phyloP scores from a whole-genome alignment of 495 filamentous ascomycete species.

The Pyrenula aspistea region DNA sequence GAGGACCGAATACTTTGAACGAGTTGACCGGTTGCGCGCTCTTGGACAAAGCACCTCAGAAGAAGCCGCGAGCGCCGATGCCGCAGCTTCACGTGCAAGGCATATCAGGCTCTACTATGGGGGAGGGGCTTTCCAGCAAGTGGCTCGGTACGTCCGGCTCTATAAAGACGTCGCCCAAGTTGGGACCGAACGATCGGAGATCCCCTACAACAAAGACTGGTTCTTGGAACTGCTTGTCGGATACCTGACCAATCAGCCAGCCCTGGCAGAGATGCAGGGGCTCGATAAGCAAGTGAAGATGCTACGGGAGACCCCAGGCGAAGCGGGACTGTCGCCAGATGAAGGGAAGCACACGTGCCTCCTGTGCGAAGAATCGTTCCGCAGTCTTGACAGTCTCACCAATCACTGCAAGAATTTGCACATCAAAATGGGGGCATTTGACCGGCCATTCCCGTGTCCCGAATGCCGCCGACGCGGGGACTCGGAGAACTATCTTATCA shows the following conservation, averaged over 20 bases:
- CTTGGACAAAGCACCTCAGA: not conserved
- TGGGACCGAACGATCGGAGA: not conserved
- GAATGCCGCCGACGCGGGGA: not conserved
- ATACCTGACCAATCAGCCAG: not conserved
- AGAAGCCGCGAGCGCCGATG: not conserved
- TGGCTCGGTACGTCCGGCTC: not conserved
- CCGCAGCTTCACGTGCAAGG: not conserved
- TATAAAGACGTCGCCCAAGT: not conserved
- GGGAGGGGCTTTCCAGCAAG: not conserved
- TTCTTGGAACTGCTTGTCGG: not conserved
- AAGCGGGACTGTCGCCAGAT: not conserved
- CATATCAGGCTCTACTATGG: not conserved
- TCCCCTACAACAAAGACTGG: not conserved
- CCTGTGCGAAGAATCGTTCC: not conserved
- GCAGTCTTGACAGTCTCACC: not conserved
- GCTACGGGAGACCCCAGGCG: not conserved
- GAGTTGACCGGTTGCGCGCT: too few relatives aligned
- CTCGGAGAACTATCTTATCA: not conserved
- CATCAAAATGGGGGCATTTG: not conserved
- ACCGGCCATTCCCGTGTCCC: not conserved
- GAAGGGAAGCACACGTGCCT: not conserved
- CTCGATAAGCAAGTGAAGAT: too few relatives aligned
- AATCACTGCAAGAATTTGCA: not conserved
- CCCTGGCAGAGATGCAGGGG: not conserved
- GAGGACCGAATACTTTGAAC: too few relatives aligned